Evolutionary conservation across 2,329 filamentous ascomycete genomes (phyloP).

Genomic region (Aspergillus pseudotamarii): DNA sequence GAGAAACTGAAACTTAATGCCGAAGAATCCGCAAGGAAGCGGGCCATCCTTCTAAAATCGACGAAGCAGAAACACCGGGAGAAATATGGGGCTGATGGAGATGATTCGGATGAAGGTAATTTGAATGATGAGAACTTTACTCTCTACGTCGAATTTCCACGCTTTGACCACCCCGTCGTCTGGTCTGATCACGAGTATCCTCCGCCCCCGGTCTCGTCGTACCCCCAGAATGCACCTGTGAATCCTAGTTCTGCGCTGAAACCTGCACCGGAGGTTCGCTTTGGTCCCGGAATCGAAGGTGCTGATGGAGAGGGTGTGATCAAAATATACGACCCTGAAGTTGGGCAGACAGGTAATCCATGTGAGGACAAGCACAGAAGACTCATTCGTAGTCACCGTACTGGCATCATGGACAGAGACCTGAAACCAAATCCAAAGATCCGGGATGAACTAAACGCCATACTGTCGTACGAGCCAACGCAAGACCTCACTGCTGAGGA

Average conservation of each 20-base stretch:
- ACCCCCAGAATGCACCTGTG: constrained; percentile 65
- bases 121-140: constrained; percentile 69
- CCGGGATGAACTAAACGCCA: constrained; percentile 86
- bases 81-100: constrained; percentile 44
- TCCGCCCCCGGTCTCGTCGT: constrained; percentile 76
- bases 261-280: constrained; percentile 83
- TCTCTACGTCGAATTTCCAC: constrained; percentile 86
- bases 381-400: constrained; percentile 87
- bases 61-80: constrained; percentile 30
- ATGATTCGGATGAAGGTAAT: constrained; percentile 43
- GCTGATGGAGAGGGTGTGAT: constrained; percentile 64
- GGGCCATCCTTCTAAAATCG: constrained; percentile 43
- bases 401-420: constrained; percentile 92
- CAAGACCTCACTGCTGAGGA: constrained; percentile 86
- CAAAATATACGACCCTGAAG: constrained; percentile 89
- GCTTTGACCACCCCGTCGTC: constrained; percentile 93
- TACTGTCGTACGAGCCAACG: constrained; percentile 90
- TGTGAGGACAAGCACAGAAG: constrained; percentile 93
- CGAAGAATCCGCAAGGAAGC: constrained; percentile 65
- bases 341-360: constrained; percentile 85
- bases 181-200: constrained; percentile 94
- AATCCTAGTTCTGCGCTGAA: constrained; percentile 73
- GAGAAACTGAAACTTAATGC: constrained; percentile 73
- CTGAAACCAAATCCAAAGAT: constrained; percentile 95
- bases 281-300: constrained; percentile 84